These are phyloP conservation scores for Chlamydomonas applanata DNA, from an alignment of 139 green algal genomes.

Conservation along the genomic window DNA sequence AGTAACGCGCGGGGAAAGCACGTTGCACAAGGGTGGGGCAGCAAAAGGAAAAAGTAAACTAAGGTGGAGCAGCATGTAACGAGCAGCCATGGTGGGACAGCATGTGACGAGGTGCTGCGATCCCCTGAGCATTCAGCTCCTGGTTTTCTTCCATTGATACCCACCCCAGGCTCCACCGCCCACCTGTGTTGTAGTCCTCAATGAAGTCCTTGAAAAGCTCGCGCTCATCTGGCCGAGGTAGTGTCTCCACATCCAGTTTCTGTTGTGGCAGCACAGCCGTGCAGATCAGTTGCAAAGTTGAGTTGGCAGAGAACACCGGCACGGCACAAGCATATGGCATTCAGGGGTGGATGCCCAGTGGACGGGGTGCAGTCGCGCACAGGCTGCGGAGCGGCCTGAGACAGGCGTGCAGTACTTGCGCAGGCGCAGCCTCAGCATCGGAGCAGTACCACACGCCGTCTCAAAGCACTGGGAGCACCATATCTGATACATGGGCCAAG, in stretches of 20 bases:
- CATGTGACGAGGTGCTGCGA: background rate
- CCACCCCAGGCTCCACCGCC: background rate
- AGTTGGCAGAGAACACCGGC: too few species aligned
- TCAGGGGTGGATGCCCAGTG: too few species aligned
- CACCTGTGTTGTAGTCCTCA: conserved; percentile 75
- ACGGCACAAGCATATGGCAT: too few species aligned
- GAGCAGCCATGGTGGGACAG: background rate
- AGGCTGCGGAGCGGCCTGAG: too few species aligned
- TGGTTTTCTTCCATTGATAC: background rate
- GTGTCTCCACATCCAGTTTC: conserved; percentile 68
- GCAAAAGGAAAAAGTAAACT: background rate
- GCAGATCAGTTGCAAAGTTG: too few species aligned
- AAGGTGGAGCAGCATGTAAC: background rate
- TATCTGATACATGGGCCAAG: too few species aligned
- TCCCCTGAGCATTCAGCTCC: background rate
- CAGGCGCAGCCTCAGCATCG: too few species aligned
- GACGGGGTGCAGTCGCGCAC: too few species aligned
- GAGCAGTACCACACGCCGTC: too few species aligned
- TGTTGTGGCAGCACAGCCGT: too few species aligned
- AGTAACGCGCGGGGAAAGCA: background rate
- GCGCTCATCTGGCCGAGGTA: conserved; percentile 73
- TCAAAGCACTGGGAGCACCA: too few species aligned
- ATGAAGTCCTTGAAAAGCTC: conserved; percentile 79
- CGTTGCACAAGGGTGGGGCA: background rate
- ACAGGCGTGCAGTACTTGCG: too few species aligned